A percentile compares a stretch with the other conserved stretches of the same genome.
Conservation (phyloP, 2,329 filamentous ascomycete genomes). For the Epichloe bromicola region DNA sequence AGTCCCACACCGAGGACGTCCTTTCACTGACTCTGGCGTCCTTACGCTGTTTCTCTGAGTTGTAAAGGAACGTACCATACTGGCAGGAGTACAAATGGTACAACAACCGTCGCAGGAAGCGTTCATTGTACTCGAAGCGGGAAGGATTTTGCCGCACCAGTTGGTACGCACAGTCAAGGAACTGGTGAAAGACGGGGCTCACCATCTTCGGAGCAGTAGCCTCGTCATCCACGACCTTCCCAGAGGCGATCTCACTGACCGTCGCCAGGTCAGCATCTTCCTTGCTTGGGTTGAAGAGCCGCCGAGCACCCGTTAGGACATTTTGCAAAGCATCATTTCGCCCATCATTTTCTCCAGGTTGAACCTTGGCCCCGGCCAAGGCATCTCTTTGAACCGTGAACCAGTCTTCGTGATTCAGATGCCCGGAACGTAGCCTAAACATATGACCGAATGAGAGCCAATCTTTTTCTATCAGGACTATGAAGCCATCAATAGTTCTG, state of each 20-base stretch:
- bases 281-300: slow-evolving; percentile 68
- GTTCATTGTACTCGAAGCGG: slow-evolving; percentile 92
- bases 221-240: slow-evolving; percentile 38
- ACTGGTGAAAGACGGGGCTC: slow-evolving; percentile 94
- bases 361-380: slow-evolving; percentile 50
- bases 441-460: slow-evolving; percentile 97
- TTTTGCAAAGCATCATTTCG: slow-evolving; percentile 70
- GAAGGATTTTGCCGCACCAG: slow-evolving; percentile 72
- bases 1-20: slow-evolving; percentile 88
- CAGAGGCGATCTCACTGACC: slow-evolving; percentile 25
- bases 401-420: slow-evolving; percentile 85
- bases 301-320: slow-evolving; percentile 73
- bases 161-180: slow-evolving; percentile 88
- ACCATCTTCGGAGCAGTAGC: slow-evolving; percentile 79
- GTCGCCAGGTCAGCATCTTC: slow-evolving; percentile 48
- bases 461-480: slow-evolving; percentile 90
- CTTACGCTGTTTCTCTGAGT: slow-evolving; percentile 78
- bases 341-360: slow-evolving; percentile 48
- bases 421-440: slow-evolving; percentile 86
- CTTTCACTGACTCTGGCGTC: slow-evolving; percentile 55
- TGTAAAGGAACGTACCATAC: slow-evolving; percentile 92
- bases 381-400: slow-evolving; percentile 76
- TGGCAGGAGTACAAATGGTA: slow-evolving; percentile 95
- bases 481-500: slow-evolving; percentile 86
- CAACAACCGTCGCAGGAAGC: slow-evolving; percentile 74